phyloP scores from a whole-genome alignment of 2,329 filamentous ascomycete genomes.

The Pseudogymnoascus sp. region DNA sequence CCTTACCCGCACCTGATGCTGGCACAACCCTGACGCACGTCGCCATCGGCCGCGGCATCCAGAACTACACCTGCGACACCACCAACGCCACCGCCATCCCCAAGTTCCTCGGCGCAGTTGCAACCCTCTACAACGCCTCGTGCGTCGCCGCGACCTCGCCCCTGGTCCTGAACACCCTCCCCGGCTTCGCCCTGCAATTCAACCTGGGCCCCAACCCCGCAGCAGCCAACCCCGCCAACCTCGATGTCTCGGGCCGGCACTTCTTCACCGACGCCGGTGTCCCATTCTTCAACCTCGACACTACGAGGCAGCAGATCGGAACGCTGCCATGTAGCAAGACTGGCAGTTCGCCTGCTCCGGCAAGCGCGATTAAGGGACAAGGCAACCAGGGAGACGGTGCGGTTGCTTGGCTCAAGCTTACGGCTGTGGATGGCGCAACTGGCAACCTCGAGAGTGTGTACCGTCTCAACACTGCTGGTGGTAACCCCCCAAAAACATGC shows the following conservation, averaged over 20 bases:
- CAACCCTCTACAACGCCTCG: slow-evolving; percentile 78
- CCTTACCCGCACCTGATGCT: slow-evolving; percentile 50
- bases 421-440: slow-evolving; percentile 44
- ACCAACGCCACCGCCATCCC: slow-evolving; percentile 53
- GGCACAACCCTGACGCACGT: slow-evolving; percentile 66
- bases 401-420: slow-evolving; percentile 74
- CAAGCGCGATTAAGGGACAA: slow-evolving; percentile 48
- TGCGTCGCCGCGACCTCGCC: slow-evolving; percentile 67
- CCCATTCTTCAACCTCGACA: slow-evolving; percentile 73
- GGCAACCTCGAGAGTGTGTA: slow-evolving; percentile 67
- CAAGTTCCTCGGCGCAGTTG: slow-evolving; percentile 61
- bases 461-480: slow-evolving; percentile 75
- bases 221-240: slow-evolving; percentile 46
- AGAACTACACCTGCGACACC: slow-evolving; percentile 84
- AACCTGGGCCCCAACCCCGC: slow-evolving; percentile 37
- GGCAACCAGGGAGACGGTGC: slow-evolving; percentile 52
- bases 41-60: slow-evolving; percentile 75
- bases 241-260: slow-evolving; percentile 65
- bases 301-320: slow-evolving; percentile 44
- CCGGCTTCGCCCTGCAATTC: slow-evolving; percentile 60
- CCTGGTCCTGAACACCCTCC: slow-evolving; percentile 54
- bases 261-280: slow-evolving; percentile 65
- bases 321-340: slow-evolving; percentile 55
- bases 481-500: slow-evolving; percentile 66
- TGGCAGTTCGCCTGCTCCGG: slow-evolving; percentile 52